Conservation (phyloP, 169 alveolate species). For the Cystoisospora suis region DNA sequence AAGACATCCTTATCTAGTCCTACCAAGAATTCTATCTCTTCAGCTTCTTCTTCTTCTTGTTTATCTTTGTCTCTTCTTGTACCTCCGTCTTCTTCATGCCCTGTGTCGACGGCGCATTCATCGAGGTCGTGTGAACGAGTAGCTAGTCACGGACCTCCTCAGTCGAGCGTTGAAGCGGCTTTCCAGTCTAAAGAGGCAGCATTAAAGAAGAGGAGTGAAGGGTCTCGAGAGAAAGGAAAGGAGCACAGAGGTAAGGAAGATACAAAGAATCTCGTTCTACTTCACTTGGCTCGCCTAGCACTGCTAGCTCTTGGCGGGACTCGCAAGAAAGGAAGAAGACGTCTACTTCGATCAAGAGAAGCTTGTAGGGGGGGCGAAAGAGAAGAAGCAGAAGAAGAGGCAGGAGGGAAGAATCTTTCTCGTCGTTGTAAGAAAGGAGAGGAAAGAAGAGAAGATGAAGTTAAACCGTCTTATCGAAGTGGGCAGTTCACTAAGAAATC, state of each 20-base stretch:
- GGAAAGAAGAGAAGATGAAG: not conserved
- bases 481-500: not conserved
- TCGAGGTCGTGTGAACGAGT: not conserved
- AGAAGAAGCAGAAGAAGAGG: not conserved
- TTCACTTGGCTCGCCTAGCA: slow-evolving; percentile 23
- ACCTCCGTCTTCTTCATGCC: too few relatives aligned
- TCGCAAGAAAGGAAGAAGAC: not conserved
- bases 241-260: too few relatives aligned
- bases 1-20: too few relatives aligned
- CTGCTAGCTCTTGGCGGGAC: not conserved
- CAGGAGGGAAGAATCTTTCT: not conserved
- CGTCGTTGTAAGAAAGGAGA: not conserved
- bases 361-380: not conserved
- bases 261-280: not conserved
- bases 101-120: not conserved
- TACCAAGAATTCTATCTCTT: too few relatives aligned
- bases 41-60: too few relatives aligned
- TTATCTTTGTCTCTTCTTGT: too few relatives aligned
- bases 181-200: not conserved
- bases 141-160: not conserved
- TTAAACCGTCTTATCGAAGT: not conserved
- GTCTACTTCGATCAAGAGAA: not conserved
- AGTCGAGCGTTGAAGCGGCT: not conserved
- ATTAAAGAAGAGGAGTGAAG: too few relatives aligned
- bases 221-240: too few relatives aligned